Percentiles rank a stretch among this genome's conserved stretches.
phyloP scores from a whole-genome alignment of 768 basidiomycete genomes.

The Russula abietina region DNA sequence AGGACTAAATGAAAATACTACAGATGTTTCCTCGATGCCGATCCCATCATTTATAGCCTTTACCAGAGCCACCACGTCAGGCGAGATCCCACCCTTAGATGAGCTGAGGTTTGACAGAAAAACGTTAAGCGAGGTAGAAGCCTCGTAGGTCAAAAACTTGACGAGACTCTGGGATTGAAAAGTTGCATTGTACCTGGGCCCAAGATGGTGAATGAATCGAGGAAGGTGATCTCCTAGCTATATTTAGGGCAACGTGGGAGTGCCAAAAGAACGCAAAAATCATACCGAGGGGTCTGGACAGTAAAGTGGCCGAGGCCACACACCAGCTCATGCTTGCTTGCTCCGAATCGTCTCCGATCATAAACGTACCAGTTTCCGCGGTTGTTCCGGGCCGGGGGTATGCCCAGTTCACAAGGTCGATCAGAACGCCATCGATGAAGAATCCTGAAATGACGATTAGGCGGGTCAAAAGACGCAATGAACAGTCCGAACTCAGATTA shows the following conservation, averaged over 20 bases:
- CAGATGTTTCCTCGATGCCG: conserved; percentile 36
- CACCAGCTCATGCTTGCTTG: conserved; percentile 56
- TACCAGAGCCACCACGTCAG: conserved; percentile 37
- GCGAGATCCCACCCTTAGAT: conserved; percentile 32
- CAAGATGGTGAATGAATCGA: conserved; percentile 72
- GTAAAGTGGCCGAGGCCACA: conserved; percentile 56
- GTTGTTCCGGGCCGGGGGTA: conserved; percentile 52
- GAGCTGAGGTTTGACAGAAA: conserved; percentile 47
- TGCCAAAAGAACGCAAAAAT: neutral
- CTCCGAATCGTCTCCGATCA: conserved; percentile 49
- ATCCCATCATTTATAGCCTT: conserved; percentile 48
- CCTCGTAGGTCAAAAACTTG: conserved; percentile 80
- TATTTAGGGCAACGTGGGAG: neutral
- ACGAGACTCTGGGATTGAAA: conserved; percentile 68
- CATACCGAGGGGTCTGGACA: conserved; percentile 54
- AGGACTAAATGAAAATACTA: conserved; percentile 38
- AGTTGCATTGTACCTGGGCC: conserved; percentile 68
- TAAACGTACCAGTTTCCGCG: conserved; percentile 39
- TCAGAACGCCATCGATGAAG: conserved; percentile 67
- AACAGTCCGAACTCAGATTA: conserved; percentile 53
- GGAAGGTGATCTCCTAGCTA: conserved; percentile 59
- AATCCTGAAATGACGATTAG: conserved; percentile 42
- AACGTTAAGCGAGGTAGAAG: conserved; percentile 78
- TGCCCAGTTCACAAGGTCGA: conserved; percentile 53
- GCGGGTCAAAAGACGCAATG: neutral